phyloP scores from a whole-genome alignment of 495 filamentous ascomycete genomes.

The Letharia columbiana region DNA sequence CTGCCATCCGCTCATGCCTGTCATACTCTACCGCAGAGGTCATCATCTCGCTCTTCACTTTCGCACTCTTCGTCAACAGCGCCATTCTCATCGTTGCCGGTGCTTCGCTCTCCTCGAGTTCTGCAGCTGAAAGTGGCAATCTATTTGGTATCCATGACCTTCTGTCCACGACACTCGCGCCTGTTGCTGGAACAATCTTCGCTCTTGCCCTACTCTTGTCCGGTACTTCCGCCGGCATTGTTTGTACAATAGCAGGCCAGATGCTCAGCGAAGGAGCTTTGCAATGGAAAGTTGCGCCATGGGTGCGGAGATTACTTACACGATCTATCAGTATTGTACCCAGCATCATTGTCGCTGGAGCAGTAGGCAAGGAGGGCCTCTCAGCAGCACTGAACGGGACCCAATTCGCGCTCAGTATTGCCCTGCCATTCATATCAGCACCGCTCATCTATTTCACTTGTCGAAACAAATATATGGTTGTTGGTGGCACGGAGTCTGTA shows the following conservation, averaged over 20 bases:
- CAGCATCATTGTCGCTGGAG: conserved; percentile 72
- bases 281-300: conserved; percentile 60
- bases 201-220: conserved; percentile 71
- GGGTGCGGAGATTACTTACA: conserved; percentile 63
- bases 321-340: conserved; percentile 69
- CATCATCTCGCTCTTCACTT: conserved; percentile 71
- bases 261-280: conserved; percentile 76
- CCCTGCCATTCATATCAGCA: conserved; percentile 72
- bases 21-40: conserved; percentile 74
- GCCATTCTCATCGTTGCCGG: conserved; percentile 86
- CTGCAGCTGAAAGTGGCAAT: conserved; percentile 53
- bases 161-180: conserved; percentile 58
- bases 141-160: conserved; percentile 79
- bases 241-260: conserved; percentile 77
- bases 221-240: conserved; percentile 66
- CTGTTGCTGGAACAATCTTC: conserved; percentile 66
- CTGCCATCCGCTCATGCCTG: conserved; percentile 69
- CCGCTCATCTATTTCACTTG: conserved; percentile 87
- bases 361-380: conserved; percentile 62
- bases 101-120: conserved; percentile 56
- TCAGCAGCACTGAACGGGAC: conserved; percentile 64
- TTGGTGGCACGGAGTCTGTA: conserved; percentile 31
- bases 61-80: conserved; percentile 89
- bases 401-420: conserved; percentile 73
- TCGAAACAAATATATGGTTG: conserved; percentile 72